phyloP scores from a whole-genome alignment of 2,329 filamentous ascomycete genomes.

The Alternaria atra region DNA sequence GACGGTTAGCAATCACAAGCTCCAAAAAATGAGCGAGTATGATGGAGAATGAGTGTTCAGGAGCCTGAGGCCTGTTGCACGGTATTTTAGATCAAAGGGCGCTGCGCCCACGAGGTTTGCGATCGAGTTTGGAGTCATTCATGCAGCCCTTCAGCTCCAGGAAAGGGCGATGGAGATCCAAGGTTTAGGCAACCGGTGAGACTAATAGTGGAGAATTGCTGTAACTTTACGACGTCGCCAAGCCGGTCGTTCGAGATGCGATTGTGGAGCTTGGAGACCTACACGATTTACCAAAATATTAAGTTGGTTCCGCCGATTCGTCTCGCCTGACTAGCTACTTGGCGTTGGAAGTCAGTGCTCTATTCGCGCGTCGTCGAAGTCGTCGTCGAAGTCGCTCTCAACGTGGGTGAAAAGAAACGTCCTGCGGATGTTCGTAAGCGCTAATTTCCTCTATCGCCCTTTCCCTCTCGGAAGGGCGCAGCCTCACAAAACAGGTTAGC shows the following conservation, averaged over 20 bases:
- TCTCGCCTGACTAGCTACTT: not conserved
- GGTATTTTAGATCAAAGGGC: conserved; percentile 39
- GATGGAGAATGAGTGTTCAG: conserved; percentile 42
- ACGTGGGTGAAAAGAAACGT: conserved; percentile 7
- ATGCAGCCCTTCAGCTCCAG: conserved; percentile 23
- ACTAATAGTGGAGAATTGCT: conserved; percentile 18
- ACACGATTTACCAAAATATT: not conserved
- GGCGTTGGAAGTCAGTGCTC: not conserved
- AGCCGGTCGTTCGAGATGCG: conserved; percentile 5
- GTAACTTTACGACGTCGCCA: conserved; percentile 18
- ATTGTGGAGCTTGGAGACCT: not conserved
- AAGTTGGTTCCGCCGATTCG: too few species aligned
- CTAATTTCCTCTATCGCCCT: conserved; percentile 27
- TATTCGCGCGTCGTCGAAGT: not conserved
- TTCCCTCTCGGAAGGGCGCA: conserved; percentile 21
- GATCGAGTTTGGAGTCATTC: conserved; percentile 25
- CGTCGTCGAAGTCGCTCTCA: not conserved
- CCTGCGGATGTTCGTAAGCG: conserved; percentile 9
- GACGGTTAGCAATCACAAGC: conserved; percentile 31
- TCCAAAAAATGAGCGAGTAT: conserved; percentile 36
- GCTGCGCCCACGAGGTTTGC: conserved; percentile 22
- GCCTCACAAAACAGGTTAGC: conserved; percentile 12
- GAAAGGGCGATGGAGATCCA: conserved; percentile 25
- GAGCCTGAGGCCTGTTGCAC: conserved; percentile 40
- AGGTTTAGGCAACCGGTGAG: conserved; percentile 27